These are phyloP conservation scores for Adansonia madagascariensis DNA, from an alignment of 441 rosid genomes.

Conservation along the genomic window DNA sequence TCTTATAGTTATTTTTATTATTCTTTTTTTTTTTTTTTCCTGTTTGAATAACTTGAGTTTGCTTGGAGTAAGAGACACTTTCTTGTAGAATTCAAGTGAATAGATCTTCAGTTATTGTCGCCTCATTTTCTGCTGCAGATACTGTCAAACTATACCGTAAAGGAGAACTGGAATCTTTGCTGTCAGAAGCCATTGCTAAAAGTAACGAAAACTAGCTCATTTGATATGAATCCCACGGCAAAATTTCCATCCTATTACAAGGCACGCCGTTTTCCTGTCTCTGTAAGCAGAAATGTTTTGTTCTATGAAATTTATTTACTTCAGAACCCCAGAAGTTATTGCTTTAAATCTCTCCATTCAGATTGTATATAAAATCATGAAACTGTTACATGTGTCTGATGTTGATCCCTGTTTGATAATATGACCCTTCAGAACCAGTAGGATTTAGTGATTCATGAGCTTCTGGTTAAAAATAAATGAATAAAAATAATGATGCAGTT, in stretches of 20 bases:
- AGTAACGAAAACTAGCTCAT: constrained; percentile 42
- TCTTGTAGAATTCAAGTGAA: neutral
- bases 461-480: neutral
- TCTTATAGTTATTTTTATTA: neutral
- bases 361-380: constrained; percentile 22
- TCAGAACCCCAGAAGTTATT: neutral
- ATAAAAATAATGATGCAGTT: neutral
- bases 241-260: constrained; percentile 23
- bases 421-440: neutral
- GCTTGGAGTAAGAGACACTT: neutral
- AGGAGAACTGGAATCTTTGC: constrained; percentile 68
- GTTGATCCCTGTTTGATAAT: constrained; percentile 8
- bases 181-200: constrained; percentile 57
- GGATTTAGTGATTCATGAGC: constrained; percentile 1
- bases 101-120: neutral
- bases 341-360: constrained; percentile 14
- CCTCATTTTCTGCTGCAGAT: constrained; percentile 49
- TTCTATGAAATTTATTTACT: constrained; percentile 17
- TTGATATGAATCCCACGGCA: neutral
- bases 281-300: neutral
- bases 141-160: constrained; percentile 65
- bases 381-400: neutral
- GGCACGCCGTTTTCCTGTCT: constrained; percentile 23
- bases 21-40: neutral
- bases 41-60: neutral